Conservation (phyloP, 257 asterid genomes). For the Solanum chiquidenum region DNA sequence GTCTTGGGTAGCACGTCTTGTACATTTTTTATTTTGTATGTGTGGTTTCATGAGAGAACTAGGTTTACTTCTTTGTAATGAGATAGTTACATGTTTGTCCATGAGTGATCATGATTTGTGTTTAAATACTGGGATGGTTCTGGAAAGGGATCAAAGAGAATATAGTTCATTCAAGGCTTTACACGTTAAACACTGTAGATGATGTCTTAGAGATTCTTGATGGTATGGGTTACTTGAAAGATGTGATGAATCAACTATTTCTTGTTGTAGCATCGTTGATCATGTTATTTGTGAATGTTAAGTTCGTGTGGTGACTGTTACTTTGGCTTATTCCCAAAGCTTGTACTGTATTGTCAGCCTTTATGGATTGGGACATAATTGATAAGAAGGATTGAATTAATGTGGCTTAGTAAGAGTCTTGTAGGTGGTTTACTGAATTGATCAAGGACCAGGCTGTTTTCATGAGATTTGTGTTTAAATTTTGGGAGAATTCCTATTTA, state of each 20-base stretch:
- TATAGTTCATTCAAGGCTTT: too few species aligned
- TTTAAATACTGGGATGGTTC: background rate
- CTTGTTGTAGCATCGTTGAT: background rate
- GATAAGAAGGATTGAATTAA: too few species aligned
- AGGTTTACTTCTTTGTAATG: background rate
- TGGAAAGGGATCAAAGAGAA: too few species aligned
- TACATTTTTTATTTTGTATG: background rate
- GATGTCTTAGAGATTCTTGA: background rate
- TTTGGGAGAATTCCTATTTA: too few species aligned
- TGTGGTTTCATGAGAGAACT: background rate
- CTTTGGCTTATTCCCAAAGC: too few species aligned
- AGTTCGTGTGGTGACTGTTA: background rate
- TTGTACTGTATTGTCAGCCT: background rate
- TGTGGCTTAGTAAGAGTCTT: background rate
- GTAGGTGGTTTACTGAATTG: background rate
- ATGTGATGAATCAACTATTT: too few species aligned
- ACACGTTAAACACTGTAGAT: background rate
- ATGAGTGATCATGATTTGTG: fast-evolving
- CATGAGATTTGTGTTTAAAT: too few species aligned
- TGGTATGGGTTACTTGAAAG: background rate
- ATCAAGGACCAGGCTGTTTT: background rate
- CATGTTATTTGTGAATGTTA: background rate
- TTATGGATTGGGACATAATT: background rate
- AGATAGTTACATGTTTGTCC: background rate
- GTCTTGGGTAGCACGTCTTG: background rate